Base-by-base conservation (phyloP, 1,284 basidiomycete genomes). In the Heterobasidion occidentale region DNA sequence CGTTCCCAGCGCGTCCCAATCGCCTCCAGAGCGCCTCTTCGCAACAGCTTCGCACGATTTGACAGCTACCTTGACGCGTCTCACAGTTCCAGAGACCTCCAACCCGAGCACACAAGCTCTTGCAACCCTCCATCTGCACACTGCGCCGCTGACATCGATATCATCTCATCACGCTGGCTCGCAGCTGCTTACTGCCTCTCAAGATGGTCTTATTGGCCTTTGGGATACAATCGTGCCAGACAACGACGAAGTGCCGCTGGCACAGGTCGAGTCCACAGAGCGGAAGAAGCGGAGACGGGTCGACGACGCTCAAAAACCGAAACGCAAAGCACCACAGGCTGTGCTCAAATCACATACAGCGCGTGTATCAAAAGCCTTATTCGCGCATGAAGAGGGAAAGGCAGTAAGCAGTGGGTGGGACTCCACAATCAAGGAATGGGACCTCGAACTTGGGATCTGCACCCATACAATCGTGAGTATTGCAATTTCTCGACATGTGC, bases 21-120 rank as follows among this genome's bases (percentile, higher is more conserved):
- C 69, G 4, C 33, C 15, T 65, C 70, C 2, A 61, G 67, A 33
- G 34, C 70, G 77, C 54, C 58, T 89, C 45, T 71, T 95, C 38
- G 92, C 88, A 0, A 94, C 83, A 42, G 84, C 90, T 1, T 93
- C 94, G 50, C 88, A 88, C 55, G 94, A 98, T 68, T 81, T 92
- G 45, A 86, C 88, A 0, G 81, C 81, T 0, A 84, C 81, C 53
- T 73, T 92, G 47, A 86, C 80, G 17, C 76, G 74, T 56, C 60
- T 90, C 42, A 74, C 67, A 62, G 67, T 70, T 67, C 71, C 60
- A 57, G 71, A 55, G 53, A 64, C 63, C 54, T 61, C 62, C 6
- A 60, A 64, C 46, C 54, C 72, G 56, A 71, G 64, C 20, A 62
- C 70, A 53, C 59, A 70, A 56, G 65, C 77, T 0, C 70, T 88